Conservation (phyloP, 2,329 filamentous ascomycete species). For the Ophiostoma ulmi region DNA sequence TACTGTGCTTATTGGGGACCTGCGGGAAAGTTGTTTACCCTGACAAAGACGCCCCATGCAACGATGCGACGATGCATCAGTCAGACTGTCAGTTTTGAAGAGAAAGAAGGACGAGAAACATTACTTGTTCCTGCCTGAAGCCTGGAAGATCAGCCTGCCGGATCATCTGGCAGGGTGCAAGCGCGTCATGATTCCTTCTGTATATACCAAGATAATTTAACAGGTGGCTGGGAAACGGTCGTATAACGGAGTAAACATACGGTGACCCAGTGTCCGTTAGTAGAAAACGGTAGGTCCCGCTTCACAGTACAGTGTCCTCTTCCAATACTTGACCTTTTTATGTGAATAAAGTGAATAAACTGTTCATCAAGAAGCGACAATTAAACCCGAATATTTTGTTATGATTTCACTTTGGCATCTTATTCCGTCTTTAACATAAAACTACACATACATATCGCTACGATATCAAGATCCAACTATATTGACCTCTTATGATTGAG, state of each 20-base stretch:
- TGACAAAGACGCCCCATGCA: neutral
- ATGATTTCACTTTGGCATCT: no score
- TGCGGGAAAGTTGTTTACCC: neutral
- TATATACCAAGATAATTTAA: neutral
- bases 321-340: no score
- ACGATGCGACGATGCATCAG: neutral
- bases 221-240: neutral
- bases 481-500: neutral
- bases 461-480: neutral
- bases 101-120: neutral
- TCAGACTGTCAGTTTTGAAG: neutral
- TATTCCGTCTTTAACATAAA: no score
- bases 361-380: no score
- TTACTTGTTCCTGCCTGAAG: neutral
- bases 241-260: neutral
- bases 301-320: no score
- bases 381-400: no score
- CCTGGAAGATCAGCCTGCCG: neutral
- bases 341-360: no score
- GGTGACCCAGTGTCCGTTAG: neutral
- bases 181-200: neutral
- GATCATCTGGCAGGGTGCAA: neutral
- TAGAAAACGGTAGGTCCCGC: no score
- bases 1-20: neutral
- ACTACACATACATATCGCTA: no score